Evolutionary conservation across 176 grass and related monocot species (phyloP).

Genomic region (Aegilops longissima): DNA sequence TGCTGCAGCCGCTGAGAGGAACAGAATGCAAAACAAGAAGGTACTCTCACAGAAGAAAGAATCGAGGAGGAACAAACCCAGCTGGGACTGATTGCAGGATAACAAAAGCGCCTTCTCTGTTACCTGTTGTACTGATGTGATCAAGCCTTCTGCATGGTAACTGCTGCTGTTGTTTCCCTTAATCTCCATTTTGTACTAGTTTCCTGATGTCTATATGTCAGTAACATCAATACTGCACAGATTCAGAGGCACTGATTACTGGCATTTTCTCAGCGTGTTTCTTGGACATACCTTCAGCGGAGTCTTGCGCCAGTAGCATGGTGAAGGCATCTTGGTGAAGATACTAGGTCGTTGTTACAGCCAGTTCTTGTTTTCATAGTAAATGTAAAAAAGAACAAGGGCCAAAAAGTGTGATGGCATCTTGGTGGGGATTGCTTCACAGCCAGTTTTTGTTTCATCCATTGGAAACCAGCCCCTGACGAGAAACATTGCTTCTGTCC

Average conservation of each 20-base stretch:
- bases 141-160: neutral
- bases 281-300: neutral
- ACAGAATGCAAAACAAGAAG: conserved; percentile 90
- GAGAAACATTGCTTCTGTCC: conserved; percentile 16
- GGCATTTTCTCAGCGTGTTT: conserved; percentile 24
- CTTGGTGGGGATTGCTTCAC: neutral
- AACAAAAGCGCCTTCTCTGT: neutral
- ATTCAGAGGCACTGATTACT: neutral
- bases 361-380: neutral
- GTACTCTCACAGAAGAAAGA: conserved; percentile 82
- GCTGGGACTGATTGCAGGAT: conserved; percentile 64
- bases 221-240: neutral
- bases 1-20: conserved; percentile 76
- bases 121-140: neutral
- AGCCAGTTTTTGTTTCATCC: conserved; percentile 18
- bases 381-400: neutral
- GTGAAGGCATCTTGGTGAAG: conserved; percentile 21
- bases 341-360: neutral
- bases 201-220: neutral
- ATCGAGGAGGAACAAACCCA: conserved; percentile 61
- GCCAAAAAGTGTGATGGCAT: neutral
- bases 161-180: neutral
- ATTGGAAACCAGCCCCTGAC: conserved; percentile 10
- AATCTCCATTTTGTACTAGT: neutral
- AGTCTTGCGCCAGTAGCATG: conserved; percentile 6